Evolutionary conservation across 2,329 filamentous ascomycete genomes (phyloP).

Genomic region (Alternaria sp.): DNA sequence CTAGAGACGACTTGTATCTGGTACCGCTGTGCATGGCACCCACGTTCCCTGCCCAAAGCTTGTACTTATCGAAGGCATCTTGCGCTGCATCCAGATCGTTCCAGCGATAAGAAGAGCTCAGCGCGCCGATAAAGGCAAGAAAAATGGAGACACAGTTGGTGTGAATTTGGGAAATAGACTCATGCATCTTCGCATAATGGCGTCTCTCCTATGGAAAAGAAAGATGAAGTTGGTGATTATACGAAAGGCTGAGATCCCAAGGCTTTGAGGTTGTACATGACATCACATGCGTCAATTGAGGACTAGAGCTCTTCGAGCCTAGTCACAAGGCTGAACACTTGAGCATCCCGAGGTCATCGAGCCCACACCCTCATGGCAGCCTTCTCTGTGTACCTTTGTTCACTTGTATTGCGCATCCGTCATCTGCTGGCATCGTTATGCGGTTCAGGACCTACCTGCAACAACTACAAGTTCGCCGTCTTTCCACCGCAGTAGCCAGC

Average conservation of each 20-base stretch:
- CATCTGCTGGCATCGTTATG: too few relatives aligned
- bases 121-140: not conserved
- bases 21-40: not conserved
- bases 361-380: not conserved
- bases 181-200: too few relatives aligned
- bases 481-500: not conserved
- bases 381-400: not conserved
- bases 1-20: not conserved
- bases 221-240: too few relatives aligned
- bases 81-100: accelerated
- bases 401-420: too few relatives aligned
- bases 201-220: too few relatives aligned
- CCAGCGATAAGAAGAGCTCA: not conserved
- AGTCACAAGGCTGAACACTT: not conserved
- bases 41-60: not conserved
- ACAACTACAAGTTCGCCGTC: too few relatives aligned
- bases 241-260: too few relatives aligned
- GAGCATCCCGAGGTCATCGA: too few relatives aligned
- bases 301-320: not conserved
- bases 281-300: not conserved
- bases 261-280: too few relatives aligned
- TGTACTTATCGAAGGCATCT: not conserved
- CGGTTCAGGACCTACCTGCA: accelerated
- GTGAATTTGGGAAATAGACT: too few relatives aligned
- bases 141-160: not conserved